These are phyloP conservation scores for Anacardium occidentale DNA, from an alignment of 345 rosid species.

Conservation along the genomic window DNA sequence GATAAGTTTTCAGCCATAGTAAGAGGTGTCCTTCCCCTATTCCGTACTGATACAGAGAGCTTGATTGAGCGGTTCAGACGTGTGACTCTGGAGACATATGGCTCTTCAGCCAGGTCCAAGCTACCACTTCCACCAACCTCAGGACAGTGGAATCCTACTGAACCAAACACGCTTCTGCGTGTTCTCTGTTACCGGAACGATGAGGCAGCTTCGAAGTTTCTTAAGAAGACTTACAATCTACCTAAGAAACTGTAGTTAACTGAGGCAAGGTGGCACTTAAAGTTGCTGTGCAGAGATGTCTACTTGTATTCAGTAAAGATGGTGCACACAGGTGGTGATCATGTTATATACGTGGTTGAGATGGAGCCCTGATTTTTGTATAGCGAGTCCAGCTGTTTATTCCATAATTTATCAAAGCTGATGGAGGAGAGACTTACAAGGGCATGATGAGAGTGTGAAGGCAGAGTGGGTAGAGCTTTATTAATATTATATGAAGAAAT, in stretches of 20 bases:
- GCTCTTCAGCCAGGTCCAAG: slow-evolving; percentile 75
- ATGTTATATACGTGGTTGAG: background rate
- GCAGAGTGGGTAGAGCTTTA: slow-evolving; percentile 19
- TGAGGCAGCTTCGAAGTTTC: slow-evolving; percentile 74
- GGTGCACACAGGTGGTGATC: slow-evolving; percentile 4
- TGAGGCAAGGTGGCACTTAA: slow-evolving; percentile 11
- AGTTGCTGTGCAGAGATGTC: background rate
- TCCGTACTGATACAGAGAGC: slow-evolving; percentile 76
- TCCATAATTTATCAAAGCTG: background rate
- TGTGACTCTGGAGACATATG: slow-evolving; percentile 65
- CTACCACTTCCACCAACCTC: slow-evolving; percentile 89
- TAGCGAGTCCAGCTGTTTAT: background rate
- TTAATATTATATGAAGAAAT: background rate
- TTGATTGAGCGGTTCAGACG: slow-evolving; percentile 78
- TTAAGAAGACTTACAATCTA: slow-evolving; percentile 81
- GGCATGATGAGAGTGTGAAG: background rate
- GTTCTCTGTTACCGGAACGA: slow-evolving; percentile 88
- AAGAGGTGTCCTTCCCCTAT: slow-evolving; percentile 74
- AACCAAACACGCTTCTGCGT: slow-evolving; percentile 83
- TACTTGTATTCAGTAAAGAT: slow-evolving; percentile 6
- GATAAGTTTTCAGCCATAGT: slow-evolving; percentile 67
- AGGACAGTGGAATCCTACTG: slow-evolving; percentile 87
- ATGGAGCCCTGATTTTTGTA: slow-evolving; percentile 23
- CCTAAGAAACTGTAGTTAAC: slow-evolving; percentile 61
- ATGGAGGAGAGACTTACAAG: background rate